A percentile compares a stretch with the other conserved stretches of the same genome.
Evolutionary conservation across 768 basidiomycete species (phyloP).

Genomic region (Mycena kentingensis): DNA sequence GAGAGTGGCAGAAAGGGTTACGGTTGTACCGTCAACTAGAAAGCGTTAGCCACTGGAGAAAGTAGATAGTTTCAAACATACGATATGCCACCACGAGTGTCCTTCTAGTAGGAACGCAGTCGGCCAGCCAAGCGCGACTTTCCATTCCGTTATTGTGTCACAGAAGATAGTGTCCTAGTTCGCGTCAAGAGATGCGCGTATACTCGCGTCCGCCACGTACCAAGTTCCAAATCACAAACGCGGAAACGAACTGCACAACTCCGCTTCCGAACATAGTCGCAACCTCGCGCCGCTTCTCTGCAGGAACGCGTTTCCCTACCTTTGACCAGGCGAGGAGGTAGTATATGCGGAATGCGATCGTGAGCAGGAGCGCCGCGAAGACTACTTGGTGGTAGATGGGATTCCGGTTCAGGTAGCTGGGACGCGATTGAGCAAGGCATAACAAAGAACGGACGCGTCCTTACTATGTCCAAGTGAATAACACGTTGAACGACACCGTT

Average conservation of each 20-base stretch:
- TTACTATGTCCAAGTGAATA: constrained; percentile 77
- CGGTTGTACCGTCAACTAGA: constrained; percentile 11
- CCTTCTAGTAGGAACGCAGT: constrained; percentile 68
- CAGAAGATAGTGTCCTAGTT: constrained; percentile 80
- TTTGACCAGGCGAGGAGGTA: constrained; percentile 54
- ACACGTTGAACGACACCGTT: constrained; percentile 50
- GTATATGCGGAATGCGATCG: constrained; percentile 46
- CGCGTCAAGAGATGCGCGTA: background rate
- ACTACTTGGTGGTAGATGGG: constrained; percentile 80
- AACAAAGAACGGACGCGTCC: constrained; percentile 24
- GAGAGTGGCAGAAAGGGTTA: background rate
- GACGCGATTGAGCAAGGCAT: background rate
- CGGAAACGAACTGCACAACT: constrained; percentile 55
- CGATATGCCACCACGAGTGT: constrained; percentile 76
- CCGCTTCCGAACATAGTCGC: constrained; percentile 54
- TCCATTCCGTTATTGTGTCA: constrained; percentile 55
- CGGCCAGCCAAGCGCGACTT: constrained; percentile 62
- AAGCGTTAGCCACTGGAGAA: background rate
- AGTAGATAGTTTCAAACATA: constrained; percentile 48
- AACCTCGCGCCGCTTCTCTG: constrained; percentile 43
- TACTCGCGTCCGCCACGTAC: background rate
- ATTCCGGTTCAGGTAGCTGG: constrained; percentile 66
- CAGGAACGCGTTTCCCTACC: constrained; percentile 41
- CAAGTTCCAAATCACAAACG: constrained; percentile 68
- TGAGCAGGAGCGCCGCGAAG: constrained; percentile 62